Percentiles rank a stretch among this genome's conserved stretches.
Evolutionary conservation across 2,329 filamentous ascomycete species (phyloP).

Genomic region (Alternaria burnsii): DNA sequence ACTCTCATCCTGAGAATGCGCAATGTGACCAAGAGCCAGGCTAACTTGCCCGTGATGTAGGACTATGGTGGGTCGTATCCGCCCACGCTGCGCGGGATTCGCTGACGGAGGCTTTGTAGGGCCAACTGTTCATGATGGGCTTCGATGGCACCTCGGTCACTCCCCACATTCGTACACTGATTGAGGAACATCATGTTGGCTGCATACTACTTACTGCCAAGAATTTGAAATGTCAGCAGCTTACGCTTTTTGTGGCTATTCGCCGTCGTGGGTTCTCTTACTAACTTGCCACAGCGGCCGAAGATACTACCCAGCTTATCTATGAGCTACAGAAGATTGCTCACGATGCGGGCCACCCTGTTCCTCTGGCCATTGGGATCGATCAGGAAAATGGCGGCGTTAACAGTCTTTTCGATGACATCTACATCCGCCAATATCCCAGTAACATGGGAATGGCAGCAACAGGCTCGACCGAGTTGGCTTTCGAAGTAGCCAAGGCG

Average conservation of each 20-base stretch:
- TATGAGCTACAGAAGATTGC: constrained; percentile 93
- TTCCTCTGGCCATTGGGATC: constrained; percentile 87
- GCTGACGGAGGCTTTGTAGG: constrained; percentile 62
- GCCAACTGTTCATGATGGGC: constrained; percentile 82
- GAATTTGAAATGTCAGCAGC: constrained; percentile 77
- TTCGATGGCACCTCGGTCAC: constrained; percentile 87
- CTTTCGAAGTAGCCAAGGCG: constrained; percentile 89
- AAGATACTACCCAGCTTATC: constrained; percentile 86
- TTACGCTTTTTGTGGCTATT: constrained; percentile 14
- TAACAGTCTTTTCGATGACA: constrained; percentile 95
- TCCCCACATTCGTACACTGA: constrained; percentile 80
- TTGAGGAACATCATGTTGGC: constrained; percentile 85
- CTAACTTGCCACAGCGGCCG: constrained; percentile 71
- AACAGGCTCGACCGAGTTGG: constrained; percentile 82
- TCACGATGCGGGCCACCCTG: constrained; percentile 85
- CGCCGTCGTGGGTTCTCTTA: constrained; percentile 13
- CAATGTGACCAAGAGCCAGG: constrained; percentile 37
- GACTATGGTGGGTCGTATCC: constrained; percentile 53
- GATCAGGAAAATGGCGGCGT: constrained; percentile 99
- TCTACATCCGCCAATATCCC: constrained; percentile 94
- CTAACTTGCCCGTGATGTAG: constrained; percentile 52
- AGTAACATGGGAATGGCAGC: constrained; percentile 98
- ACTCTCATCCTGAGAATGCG: constrained; percentile 27
- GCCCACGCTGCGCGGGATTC: constrained; percentile 26
- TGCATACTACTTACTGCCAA: constrained; percentile 86